A percentile compares a stretch with the other conserved stretches of the same genome.
Conservation (phyloP, 2,329 filamentous ascomycete genomes). For the Lecanoromycetidae sp. region DNA sequence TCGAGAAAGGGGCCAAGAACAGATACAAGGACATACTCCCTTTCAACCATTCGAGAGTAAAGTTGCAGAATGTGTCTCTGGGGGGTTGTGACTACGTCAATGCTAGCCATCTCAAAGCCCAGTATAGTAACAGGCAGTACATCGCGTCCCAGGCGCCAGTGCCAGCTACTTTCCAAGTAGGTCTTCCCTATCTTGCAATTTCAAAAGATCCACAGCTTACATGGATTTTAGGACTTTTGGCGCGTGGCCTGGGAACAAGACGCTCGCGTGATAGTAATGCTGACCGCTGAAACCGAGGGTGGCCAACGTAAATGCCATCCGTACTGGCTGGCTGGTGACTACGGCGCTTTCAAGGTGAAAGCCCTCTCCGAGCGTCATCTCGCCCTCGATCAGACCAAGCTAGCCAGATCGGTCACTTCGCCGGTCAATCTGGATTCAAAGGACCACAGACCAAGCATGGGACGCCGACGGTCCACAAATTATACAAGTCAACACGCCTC, state of each 20-base stretch:
- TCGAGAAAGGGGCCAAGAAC: slow-evolving; percentile 92
- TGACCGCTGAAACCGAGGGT: slow-evolving; percentile 87
- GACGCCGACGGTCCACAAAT: slow-evolving; percentile 28
- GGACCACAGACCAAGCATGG: slow-evolving; percentile 13
- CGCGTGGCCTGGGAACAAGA: slow-evolving; percentile 95
- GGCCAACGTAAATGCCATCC: slow-evolving; percentile 90
- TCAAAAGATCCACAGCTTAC: too few species aligned
- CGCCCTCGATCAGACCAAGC: neutral
- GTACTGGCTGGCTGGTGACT: slow-evolving; percentile 75
- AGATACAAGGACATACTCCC: slow-evolving; percentile 96
- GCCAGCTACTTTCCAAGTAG: slow-evolving; percentile 78
- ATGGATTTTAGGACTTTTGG: slow-evolving; percentile 99
- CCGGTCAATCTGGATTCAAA: neutral
- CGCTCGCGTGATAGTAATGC: slow-evolving; percentile 86
- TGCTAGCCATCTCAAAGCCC: slow-evolving; percentile 71
- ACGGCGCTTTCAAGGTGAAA: slow-evolving; percentile 64
- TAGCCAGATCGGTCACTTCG: slow-evolving; percentile 3
- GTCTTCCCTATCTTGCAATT: slow-evolving; percentile 23
- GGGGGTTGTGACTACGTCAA: slow-evolving; percentile 89
- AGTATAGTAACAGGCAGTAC: slow-evolving; percentile 77
- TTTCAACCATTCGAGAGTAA: slow-evolving; percentile 86
- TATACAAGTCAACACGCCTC: neutral
- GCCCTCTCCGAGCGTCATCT: slow-evolving; percentile 55
- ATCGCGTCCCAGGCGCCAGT: slow-evolving; percentile 92
- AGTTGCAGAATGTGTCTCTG: slow-evolving; percentile 52